Evolutionary conservation across 306 rosid species (phyloP), one percentile per base, ranked within the genome.

Genomic region (Medicago lupulina): DNA sequence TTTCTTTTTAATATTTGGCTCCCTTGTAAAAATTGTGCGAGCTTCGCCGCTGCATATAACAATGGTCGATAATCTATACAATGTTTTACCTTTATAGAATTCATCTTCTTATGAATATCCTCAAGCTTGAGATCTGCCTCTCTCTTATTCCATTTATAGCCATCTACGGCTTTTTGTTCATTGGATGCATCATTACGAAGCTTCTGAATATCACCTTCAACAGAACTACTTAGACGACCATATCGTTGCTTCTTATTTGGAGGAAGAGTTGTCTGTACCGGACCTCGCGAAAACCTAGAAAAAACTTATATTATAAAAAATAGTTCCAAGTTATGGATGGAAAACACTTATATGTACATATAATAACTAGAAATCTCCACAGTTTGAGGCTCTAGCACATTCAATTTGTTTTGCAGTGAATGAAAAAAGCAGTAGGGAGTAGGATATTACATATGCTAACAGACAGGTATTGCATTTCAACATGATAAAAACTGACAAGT

Each of bases 221-320:
- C 83, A 70, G 93, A 86, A 84, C 91, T 82, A 84, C 90, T 87
- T 34, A 94, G 89, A 54, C 97, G 92, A 9, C 85, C 89, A 70
- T 79, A 75, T 87, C 82, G 87, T 17, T 17, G 61, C 53, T 63
- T 78, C 81, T 21, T 84, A 73, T 63, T 77, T 36, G 85, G 85
- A 28, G 92, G 93, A 74, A 94, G 90, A 72, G 81, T 60, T 15
- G 95, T 94, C 80, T 94, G 92, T 74, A 90, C 96, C 59, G 88
- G 63, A 79, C 88, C 90, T 63, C 96, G 89, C 16, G 86, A 85
- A 87, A 94, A 94, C 96, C 98, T 94, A 76, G 34, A 79, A 49
- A 73, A 44, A 76, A 80, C 60, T 62, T 38, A 11, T n/a, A 62
- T 69, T 61, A 70, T 75, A 70, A 71, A 67, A 43, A 17, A 17